Conservation (phyloP, 1,284 basidiomycete genomes). For the Singerocomus inundabilis region DNA sequence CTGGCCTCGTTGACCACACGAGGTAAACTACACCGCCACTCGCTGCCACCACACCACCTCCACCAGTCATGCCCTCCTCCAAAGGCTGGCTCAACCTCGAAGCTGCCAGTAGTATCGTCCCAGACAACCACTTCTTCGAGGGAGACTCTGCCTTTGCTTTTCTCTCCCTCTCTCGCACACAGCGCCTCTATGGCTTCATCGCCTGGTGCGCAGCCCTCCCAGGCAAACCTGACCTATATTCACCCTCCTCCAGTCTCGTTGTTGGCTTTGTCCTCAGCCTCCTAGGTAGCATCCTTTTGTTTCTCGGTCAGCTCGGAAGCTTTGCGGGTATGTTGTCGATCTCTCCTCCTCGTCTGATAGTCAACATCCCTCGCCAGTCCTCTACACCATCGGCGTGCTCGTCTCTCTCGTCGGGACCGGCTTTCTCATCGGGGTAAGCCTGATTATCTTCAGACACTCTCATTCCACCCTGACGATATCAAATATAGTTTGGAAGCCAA, state of each 20-base stretch:
- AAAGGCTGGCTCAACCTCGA: conserved; percentile 76
- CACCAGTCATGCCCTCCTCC: too few relatives aligned
- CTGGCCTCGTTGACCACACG: conserved; percentile 31
- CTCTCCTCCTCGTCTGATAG: neutral
- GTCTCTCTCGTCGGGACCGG: conserved; percentile 86
- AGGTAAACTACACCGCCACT: conserved; percentile 20
- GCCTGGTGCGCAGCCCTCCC: conserved; percentile 54
- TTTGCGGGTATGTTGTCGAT: conserved; percentile 68
- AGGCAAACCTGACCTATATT: too few relatives aligned
- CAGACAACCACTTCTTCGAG: conserved; percentile 76
- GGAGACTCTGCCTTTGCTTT: conserved; percentile 82
- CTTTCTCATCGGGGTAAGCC: conserved; percentile 78
- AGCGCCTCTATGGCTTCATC: conserved; percentile 81
- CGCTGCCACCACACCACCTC: too few relatives aligned
- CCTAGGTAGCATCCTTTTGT: conserved; percentile 77
- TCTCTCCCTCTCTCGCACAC: conserved; percentile 72
- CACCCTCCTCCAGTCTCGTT: conserved; percentile 48
- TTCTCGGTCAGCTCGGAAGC: conserved; percentile 65
- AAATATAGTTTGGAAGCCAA: conserved; percentile 69
- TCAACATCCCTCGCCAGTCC: conserved; percentile 44
- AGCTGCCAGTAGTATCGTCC: conserved; percentile 52
- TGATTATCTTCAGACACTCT: neutral
- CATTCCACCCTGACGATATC: conserved; percentile 1
- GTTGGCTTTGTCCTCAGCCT: conserved; percentile 79
- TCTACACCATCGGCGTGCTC: conserved; percentile 84